Evolutionary conservation across 768 basidiomycete genomes (phyloP), one percentile per base, ranked within the genome.

Genomic region (Amylocystis lapponica): DNA sequence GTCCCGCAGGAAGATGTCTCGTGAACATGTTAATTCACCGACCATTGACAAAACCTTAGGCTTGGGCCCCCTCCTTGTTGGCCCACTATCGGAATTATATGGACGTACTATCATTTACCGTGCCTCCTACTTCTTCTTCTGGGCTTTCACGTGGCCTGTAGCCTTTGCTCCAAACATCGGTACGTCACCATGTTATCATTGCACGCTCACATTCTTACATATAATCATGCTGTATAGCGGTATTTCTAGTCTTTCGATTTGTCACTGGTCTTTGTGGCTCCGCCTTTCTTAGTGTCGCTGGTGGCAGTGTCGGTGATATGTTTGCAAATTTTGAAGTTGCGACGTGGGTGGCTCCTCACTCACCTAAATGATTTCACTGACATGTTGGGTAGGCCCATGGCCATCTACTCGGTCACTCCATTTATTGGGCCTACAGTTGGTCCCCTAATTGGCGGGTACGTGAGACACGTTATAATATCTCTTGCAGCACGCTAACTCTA

Each of bases 101-200:
- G 86, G 88, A 2, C 68, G 55, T 11, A 79, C 76, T 43, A 57
- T 70, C 31, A 72, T 88, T 11, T 87, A 90, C 56, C 66, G 70
- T 11, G 51, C 70, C 3, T 81, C 83, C 0, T 88, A 82, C 48
- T 49, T 65, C 1, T 49, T 77, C 4, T 81, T 86, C 58, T 77
- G 85, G 52, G 54, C 75, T 1, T 72, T 83, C 43, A 77, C 79
- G 16, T 83, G 81, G 54, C 82, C 85, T 0, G 78, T 86, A 5
- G 83, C 85, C 1, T 89, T 91, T 47, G 74, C 84, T 1, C 79
- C 78, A 3, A 69, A 86, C 51, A 71, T 79, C 19, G 71, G 81
- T 81, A 38, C 36, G 75, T 64, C 23, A 21, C 13, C 29, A 25
- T 22, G 10, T 27, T 19, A 26, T 39, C 38, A 13, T 19, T n/a